Base-by-base conservation (phyloP, 352 stramenopile species). In the Globisporangium radiosum region DNA sequence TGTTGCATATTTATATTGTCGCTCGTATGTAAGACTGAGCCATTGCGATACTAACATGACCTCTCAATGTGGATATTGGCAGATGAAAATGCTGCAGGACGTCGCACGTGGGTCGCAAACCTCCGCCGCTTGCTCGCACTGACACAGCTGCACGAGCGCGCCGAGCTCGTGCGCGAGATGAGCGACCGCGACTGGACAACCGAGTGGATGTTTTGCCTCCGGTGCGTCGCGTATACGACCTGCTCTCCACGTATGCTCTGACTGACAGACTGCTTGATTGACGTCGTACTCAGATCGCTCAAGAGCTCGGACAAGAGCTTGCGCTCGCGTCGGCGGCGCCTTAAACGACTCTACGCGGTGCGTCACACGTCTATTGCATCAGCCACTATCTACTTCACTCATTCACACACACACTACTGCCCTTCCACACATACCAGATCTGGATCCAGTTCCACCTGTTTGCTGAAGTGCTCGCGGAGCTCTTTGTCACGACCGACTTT, bases 381-480 rank as follows among this genome's bases (percentile, higher is more conserved):
- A 11, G n/a, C 55, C 14, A 17, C 14, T 54, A 7, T 47, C 58
- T 8, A 44, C 49, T 45, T 33, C 25, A 33, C 25, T 33, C 25
- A 33, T 33, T 33, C 25, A 33, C 25, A 33, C 25, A 33, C 39
- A 39, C 51, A 6, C 39, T 6, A 14, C 33, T 37, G 11, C 7
- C 25, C 44, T 14, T n/a, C 1, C 42, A 51, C 11, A 52, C 33
- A 53, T 9, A 7, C 14, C 58, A 91, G 81, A 88, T 89, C 45
- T 92, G 78, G 79, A 52, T 90, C 4, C 82, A 92, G 55, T 92
- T 92, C 50, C 75, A 90, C 52, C 45, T 87, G 19, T 92, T 90
- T 43, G 70, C 74, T 0, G 82, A 92, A 42, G 62, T 85, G 36
- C 48, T 90, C 11, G 80, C 79, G 0, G 82, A 89, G 39, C 77